Conservation (phyloP, 129 eudicot genomes). For the Chrysanthemum lavandulifolium region DNA sequence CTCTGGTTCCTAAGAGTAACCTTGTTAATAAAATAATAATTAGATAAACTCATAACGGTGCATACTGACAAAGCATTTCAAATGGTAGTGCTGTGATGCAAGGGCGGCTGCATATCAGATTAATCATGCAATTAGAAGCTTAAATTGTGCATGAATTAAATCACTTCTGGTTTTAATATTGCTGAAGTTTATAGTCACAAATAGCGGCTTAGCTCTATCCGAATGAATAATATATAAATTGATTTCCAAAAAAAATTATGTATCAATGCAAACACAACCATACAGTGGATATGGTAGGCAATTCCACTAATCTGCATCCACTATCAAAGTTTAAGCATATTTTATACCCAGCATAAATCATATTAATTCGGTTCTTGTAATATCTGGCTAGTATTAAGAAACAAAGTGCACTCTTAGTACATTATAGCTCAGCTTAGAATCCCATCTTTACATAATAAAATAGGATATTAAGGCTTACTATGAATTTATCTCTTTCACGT, state of each 20-base stretch:
- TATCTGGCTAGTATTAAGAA: conserved; percentile 11
- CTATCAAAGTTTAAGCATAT: conserved; percentile 29
- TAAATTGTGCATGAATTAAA: conserved; percentile 8
- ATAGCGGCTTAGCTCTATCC: conserved; percentile 16
- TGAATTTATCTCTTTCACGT: neutral
- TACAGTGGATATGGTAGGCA: conserved; percentile 31
- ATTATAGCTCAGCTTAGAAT: neutral
- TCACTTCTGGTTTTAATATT: conserved; percentile 27
- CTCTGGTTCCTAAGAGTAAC: neutral
- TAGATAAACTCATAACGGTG: neutral
- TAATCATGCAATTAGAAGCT: conserved; percentile 21
- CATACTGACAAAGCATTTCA: conserved; percentile 25
- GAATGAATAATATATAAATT: conserved; percentile 23
- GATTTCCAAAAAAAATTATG: conserved; percentile 14
- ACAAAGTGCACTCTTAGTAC: neutral
- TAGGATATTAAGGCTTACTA: conserved; percentile 14
- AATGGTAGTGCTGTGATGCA: conserved; percentile 31
- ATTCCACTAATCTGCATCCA: conserved; percentile 28
- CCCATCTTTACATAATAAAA: neutral
- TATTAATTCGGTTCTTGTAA: conserved; percentile 10
- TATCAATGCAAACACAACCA: conserved; percentile 21
- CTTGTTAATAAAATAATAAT: neutral
- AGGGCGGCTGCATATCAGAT: conserved; percentile 31
- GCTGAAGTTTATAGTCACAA: conserved; percentile 11
- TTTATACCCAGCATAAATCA: conserved; percentile 24